phyloP scores from a whole-genome alignment of 2,329 filamentous ascomycete genomes.

The Teratosphaeria destructans region DNA sequence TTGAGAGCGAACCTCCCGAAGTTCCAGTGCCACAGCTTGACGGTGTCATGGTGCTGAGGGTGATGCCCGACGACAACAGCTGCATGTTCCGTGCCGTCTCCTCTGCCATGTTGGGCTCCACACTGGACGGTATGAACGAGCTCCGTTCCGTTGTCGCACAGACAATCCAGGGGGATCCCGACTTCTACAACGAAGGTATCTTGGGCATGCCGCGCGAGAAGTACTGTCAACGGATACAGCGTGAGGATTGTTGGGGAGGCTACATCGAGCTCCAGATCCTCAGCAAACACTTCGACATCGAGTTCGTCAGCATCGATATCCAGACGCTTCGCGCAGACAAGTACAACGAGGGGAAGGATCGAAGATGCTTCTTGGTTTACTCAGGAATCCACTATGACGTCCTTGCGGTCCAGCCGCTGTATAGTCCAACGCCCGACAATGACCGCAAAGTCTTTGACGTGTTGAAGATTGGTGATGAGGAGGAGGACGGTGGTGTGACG shows the following conservation, averaged over 20 bases:
- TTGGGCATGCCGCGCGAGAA: slow-evolving; percentile 59
- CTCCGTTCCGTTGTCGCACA: slow-evolving; percentile 69
- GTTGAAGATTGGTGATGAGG: slow-evolving; percentile 22
- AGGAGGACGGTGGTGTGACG: slow-evolving; percentile 42
- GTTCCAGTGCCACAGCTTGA: slow-evolving; percentile 46
- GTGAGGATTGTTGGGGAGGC: slow-evolving; percentile 77
- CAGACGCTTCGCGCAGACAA: slow-evolving; percentile 56
- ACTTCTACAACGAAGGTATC: slow-evolving; percentile 64
- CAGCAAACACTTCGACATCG: slow-evolving; percentile 71
- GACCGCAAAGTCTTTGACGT: slow-evolving; percentile 68
- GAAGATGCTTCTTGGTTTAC: slow-evolving; percentile 73
- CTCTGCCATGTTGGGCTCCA: slow-evolving; percentile 57
- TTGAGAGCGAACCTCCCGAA: slow-evolving; percentile 51
- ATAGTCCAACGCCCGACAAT: slow-evolving; percentile 56
- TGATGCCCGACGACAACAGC: slow-evolving; percentile 95
- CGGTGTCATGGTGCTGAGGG: slow-evolving; percentile 60
- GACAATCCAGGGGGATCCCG: slow-evolving; percentile 62
- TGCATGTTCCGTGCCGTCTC: slow-evolving; percentile 89
- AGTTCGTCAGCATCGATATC: slow-evolving; percentile 79
- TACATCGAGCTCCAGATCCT: slow-evolving; percentile 82
- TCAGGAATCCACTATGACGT: slow-evolving; percentile 91
- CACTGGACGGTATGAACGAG: slow-evolving; percentile 57
- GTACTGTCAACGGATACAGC: slow-evolving; percentile 75
- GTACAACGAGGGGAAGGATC: slow-evolving; percentile 64
- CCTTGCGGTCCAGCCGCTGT: slow-evolving; percentile 61